phyloP scores from a whole-genome alignment of 73 alveolate species.

The Symbiodinium pilosum region DNA sequence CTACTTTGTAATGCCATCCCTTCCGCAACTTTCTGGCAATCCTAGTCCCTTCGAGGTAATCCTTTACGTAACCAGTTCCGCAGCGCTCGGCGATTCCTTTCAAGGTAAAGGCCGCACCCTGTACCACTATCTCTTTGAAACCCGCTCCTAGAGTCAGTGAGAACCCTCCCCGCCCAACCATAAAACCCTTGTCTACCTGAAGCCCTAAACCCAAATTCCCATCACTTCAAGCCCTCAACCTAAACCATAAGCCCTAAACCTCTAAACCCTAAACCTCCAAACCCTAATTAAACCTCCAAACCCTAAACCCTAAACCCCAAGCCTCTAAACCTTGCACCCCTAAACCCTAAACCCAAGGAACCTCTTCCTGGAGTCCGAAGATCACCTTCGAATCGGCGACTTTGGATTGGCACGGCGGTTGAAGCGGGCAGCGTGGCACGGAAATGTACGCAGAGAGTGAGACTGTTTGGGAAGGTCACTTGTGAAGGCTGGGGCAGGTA shows the following conservation, averaged over 20 bases:
- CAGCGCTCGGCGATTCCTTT: too few species aligned
- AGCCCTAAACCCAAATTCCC: not conserved
- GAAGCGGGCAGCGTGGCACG: not conserved
- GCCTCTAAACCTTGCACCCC: not conserved
- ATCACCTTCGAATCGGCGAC: constrained; percentile 40
- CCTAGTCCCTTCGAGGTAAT: too few species aligned
- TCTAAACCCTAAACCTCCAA: not conserved
- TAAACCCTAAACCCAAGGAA: constrained; percentile 9
- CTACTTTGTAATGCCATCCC: too few species aligned
- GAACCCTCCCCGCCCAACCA: too few species aligned
- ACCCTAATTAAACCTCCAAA: not conserved
- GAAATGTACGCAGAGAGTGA: too few species aligned
- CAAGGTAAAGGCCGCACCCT: too few species aligned
- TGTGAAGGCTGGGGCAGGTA: not conserved
- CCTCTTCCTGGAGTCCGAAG: constrained; percentile 66
- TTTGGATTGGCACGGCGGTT: constrained; percentile 32
- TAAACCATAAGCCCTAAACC: not conserved
- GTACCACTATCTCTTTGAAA: too few species aligned
- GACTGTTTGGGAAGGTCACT: not conserved
- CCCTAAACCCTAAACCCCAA: constrained; percentile 5
- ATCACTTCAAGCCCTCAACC: not conserved
- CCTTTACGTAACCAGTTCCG: too few species aligned
- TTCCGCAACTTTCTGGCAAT: too few species aligned
- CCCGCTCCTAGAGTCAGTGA: too few species aligned
- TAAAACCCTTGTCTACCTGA: too few species aligned